Base-by-base conservation (phyloP, 805 yeast species). In the Pichia ethanolica region DNA sequence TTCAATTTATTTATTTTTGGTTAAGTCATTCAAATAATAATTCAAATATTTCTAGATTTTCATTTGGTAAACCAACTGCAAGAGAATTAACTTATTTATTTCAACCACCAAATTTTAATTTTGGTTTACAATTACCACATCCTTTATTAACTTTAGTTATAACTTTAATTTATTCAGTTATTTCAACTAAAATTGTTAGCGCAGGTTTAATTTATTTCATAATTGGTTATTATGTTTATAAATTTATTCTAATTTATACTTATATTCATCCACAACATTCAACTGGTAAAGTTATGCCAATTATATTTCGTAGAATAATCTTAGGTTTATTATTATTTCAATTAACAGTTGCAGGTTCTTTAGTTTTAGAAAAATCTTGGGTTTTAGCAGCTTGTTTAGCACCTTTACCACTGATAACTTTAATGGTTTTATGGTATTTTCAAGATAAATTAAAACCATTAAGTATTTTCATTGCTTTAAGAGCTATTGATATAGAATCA, bases 201-300 rank as follows among this genome's bases (percentile, higher is more conserved):
- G 86, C 95, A 10, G 97, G 98, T 0, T 69, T 89, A 49, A 71
- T 84, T 1, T 91, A 93, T 65, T 91, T 91, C 63, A 66, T 86
- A 13, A 69, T 89, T 49, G 97, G 98, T 0, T 91, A 81, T 65
- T 83, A 82, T 63, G 96, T 90, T 8, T 89, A 82, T 75, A 91
- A 91, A 67, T 91, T 90, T 64, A 97, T 89, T 66, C 71, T 91
- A 52, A 71, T 93, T 55, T 91, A 88, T 64, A 85, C 96, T 0
- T 84, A 93, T 71, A 89, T 89, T 34, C 98, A 93, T 65, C 90
- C 95, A 9, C 97, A 95, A 37, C 98, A 93, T 67, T 89, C 97
- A 0, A 93, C 97, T 0, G 99, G 98, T 1, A 86, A 86, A 62
- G 95, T 91, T 1, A 91, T 97, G 98, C 96, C 97, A 0, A 71